phyloP scores from a whole-genome alignment of 1,284 basidiomycete genomes.

The Pseudozyma tsukubaensis region DNA sequence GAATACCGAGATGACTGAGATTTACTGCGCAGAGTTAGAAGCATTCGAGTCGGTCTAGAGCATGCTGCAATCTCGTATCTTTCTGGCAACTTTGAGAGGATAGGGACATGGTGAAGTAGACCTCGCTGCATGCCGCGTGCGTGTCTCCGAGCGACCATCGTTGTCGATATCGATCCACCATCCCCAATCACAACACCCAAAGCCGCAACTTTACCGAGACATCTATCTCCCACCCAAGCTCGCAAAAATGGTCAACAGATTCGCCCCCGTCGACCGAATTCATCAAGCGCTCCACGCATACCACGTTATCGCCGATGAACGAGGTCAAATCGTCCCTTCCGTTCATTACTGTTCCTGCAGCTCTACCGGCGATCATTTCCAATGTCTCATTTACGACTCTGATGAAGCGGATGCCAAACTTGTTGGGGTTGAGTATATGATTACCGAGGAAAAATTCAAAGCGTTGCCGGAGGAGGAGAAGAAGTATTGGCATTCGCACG shows the following conservation, averaged over 20 bases:
- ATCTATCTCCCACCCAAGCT: neutral
- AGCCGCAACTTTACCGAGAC: no score
- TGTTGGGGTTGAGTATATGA: conserved; percentile 74
- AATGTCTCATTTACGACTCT: conserved; percentile 72
- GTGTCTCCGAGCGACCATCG: no score
- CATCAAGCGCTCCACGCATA: conserved; percentile 51
- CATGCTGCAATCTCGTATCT: no score
- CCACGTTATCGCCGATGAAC: conserved; percentile 46
- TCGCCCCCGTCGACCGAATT: conserved; percentile 39
- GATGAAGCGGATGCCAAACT: conserved; percentile 71
- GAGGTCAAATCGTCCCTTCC: conserved; percentile 36
- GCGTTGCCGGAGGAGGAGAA: conserved; percentile 72
- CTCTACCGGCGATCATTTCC: conserved; percentile 21
- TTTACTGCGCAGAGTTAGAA: no score
- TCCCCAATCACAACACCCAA: neutral
- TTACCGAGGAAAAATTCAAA: conserved; percentile 71
- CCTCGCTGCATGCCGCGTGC: no score
- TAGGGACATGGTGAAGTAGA: no score
- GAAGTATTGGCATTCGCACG: conserved; percentile 73
- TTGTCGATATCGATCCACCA: neutral
- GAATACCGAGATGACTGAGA: no score
- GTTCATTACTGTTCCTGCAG: conserved; percentile 50
- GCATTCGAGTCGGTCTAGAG: no score
- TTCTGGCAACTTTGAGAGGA: no score
- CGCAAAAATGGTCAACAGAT: conserved; percentile 27